Conservation (phyloP, 2,329 filamentous ascomycete genomes). For the Sporothrix mexicana region DNA sequence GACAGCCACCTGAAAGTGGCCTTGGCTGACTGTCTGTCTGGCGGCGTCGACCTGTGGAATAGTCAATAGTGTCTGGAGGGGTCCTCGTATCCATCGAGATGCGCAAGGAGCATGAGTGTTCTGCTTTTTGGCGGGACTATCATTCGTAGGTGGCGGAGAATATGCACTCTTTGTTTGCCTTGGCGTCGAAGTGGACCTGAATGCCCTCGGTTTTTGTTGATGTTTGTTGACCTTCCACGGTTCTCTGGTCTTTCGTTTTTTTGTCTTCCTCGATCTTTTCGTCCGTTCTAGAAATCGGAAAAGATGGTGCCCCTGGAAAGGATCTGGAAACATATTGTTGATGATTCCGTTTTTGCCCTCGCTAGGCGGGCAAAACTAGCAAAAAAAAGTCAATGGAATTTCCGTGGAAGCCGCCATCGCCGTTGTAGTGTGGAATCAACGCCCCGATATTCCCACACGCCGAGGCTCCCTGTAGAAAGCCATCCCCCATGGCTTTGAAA, state of each 20-base stretch:
- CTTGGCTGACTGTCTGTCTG: slow-evolving; percentile 10
- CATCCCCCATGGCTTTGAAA: neutral
- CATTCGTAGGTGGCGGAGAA: neutral
- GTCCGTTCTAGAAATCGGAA: neutral
- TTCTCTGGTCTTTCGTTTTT: slow-evolving; percentile 5
- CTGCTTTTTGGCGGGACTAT: neutral
- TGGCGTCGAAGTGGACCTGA: slow-evolving; percentile 4
- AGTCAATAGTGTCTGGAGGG: neutral
- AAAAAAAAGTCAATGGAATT: neutral
- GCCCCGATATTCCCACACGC: neutral
- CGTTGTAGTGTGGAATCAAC: slow-evolving; percentile 14
- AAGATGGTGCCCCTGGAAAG: neutral
- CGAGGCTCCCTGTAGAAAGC: neutral
- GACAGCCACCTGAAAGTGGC: neutral
- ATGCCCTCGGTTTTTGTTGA: neutral
- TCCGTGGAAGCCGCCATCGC: slow-evolving; percentile 18
- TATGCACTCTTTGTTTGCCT: neutral
- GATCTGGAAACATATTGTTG: slow-evolving; percentile 8
- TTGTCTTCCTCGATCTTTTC: neutral
- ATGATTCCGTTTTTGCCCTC: neutral
- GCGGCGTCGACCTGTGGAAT: slow-evolving; percentile 3
- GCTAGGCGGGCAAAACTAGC: slow-evolving; percentile 1
- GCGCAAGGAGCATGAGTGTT: neutral
- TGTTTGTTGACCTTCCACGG: neutral
- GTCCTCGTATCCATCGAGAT: slow-evolving; percentile 13